Evolutionary conservation across 345 rosid species (phyloP), one percentile per base, ranked within the genome.

Genomic region (Noccaea caerulescens): DNA sequence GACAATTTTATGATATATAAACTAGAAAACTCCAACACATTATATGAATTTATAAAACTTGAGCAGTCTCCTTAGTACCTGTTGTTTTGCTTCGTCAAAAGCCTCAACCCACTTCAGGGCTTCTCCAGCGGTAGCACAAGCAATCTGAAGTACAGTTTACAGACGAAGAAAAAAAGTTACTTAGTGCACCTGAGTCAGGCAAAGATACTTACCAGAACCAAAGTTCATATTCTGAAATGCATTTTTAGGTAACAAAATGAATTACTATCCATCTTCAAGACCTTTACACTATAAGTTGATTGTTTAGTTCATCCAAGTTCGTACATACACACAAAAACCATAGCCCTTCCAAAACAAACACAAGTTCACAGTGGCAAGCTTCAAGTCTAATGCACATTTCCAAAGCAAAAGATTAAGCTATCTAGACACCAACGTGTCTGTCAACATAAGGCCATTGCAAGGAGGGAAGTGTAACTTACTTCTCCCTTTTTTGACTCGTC

Each of bases 21-120:
- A 38, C 25, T 10, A 10, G 6, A 55, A 68, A 75, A 46, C 44
- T 41, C 44, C 43, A 34, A 43, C 34, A 33, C 38, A 38, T 6
- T 47, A 63, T 14, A 73, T 25, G 52, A 64, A 50, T 36, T 49
- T 42, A 44, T 20, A 51, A 60, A 66, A 39, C 25, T 58, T 73
- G 16, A 71, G 45, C 47, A 44, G 57, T 34, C 72, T 67, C 39
- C 27, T 59, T 9, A n/a, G 34, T 78, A 94, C 99, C 93, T 91
- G 99, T 69, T 94, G 95, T 84, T 91, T 94, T 75, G 97, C 97
- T 39, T 83, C 84, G 73, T 91, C 89, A 85, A 94, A 94, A 64
- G 99, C 99, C 70, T 94, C 97, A 76, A 84, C 81, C 99, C 99
- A 94, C 72, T 88, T 85, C 41, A 72, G 69, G 71, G 88, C 87